Evolutionary conservation across 495 filamentous ascomycete species (phyloP).

Genomic region (Daldinia grandis): DNA sequence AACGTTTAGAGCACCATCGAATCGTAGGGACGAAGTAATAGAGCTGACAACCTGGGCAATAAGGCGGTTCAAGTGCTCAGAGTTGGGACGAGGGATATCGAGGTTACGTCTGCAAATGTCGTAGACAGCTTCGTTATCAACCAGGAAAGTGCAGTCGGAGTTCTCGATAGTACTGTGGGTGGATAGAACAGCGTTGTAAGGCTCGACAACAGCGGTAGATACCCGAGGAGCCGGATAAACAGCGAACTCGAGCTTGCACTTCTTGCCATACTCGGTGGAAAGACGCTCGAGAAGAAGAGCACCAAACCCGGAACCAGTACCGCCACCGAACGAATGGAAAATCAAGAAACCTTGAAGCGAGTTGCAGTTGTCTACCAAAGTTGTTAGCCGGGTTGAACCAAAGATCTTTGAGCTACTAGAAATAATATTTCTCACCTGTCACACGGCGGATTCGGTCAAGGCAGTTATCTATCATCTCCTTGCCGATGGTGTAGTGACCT

Average conservation of each 20-base stretch:
- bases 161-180: conserved; percentile 95
- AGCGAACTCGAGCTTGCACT: conserved; percentile 92
- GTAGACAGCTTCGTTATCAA: conserved; percentile 93
- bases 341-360: conserved; percentile 91
- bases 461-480: conserved; percentile 86
- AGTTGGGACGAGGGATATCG: conserved; percentile 85
- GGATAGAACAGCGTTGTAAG: conserved; percentile 90
- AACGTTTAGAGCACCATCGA: conserved; percentile 91
- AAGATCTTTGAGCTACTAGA: not conserved
- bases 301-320: conserved; percentile 91
- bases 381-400: conserved; percentile 34
- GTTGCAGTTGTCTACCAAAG: conserved; percentile 78
- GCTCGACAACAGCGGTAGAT: conserved; percentile 89
- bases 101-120: conserved; percentile 90
- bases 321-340: conserved; percentile 94
- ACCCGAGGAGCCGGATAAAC: conserved; percentile 88
- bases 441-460: conserved; percentile 87
- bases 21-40: conserved; percentile 88
- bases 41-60: conserved; percentile 93
- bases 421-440: conserved; percentile 63
- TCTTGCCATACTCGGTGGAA: conserved; percentile 90
- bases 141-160: conserved; percentile 90
- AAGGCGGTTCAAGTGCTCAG: conserved; percentile 87
- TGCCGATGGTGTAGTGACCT: conserved; percentile 93
- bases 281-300: conserved; percentile 87